phyloP scores from a whole-genome alignment of 257 asterid genomes.

The Nicotiana undulata region DNA sequence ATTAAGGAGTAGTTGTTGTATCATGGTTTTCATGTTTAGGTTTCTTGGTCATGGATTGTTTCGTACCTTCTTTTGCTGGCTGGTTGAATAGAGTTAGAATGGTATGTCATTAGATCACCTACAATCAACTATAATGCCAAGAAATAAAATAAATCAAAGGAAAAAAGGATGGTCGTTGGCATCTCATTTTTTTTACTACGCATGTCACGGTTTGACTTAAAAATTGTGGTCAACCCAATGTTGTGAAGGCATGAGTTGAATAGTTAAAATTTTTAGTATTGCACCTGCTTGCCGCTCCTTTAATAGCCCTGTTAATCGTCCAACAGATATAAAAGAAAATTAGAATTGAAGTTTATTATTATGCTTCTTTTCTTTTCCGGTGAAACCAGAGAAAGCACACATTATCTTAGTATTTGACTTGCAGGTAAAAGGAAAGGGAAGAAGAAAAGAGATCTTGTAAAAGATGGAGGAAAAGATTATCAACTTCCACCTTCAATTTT shows the following conservation, averaged over 20 bases:
- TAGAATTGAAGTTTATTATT: background rate
- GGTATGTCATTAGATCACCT: background rate
- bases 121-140: background rate
- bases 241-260: conserved; percentile 1
- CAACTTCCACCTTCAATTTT: conserved; percentile 62
- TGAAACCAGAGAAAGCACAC: background rate
- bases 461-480: conserved; percentile 55
- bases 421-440: conserved; percentile 70
- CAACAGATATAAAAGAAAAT: background rate
- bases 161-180: background rate
- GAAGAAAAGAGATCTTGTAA: conserved; percentile 61
- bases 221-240: background rate
- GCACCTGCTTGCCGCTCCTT: background rate
- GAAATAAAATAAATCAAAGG: background rate
- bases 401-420: background rate
- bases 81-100: background rate
- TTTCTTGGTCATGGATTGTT: background rate
- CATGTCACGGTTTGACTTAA: background rate
- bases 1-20: too few relatives aligned
- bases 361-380: background rate
- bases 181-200: background rate
- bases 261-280: background rate
- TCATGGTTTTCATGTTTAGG: background rate
- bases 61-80: background rate
- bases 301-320: background rate